phyloP scores from a whole-genome alignment of 2,329 filamentous ascomycete genomes.

The Chrysoporthe austroafricana region DNA sequence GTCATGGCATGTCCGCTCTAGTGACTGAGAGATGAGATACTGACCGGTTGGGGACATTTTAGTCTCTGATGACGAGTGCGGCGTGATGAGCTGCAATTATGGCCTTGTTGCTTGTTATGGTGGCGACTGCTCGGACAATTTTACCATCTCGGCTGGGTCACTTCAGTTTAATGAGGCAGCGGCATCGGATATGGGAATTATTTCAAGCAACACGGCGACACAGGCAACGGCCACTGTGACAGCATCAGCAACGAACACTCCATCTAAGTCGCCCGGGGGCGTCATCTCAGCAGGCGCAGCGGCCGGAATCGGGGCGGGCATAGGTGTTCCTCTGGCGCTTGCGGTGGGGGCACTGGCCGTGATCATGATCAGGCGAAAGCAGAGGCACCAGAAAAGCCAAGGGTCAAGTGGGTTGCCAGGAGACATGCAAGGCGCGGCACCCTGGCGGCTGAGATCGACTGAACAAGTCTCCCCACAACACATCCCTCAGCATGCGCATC shows the following conservation, averaged over 20 bases:
- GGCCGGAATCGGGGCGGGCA: slow-evolving; percentile 13
- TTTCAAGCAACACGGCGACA: neutral
- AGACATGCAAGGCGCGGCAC: neutral
- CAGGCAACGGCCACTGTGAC: slow-evolving; percentile 1
- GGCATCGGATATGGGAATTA: slow-evolving; percentile 1
- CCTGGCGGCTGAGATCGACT: neutral
- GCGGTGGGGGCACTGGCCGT: neutral
- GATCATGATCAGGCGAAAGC: slow-evolving; percentile 4
- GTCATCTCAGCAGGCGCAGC: slow-evolving; percentile 2
- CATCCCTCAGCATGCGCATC: neutral
- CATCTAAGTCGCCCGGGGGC: neutral
- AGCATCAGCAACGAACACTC: neutral
- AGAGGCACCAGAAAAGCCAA: neutral
- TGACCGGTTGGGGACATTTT: neutral
- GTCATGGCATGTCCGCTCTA: neutral
- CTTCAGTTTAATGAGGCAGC: slow-evolving; percentile 12
- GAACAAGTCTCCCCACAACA: neutral
- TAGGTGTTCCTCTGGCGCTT: slow-evolving; percentile 6
- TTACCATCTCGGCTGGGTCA: slow-evolving; percentile 1
- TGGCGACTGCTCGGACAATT: slow-evolving; percentile 2
- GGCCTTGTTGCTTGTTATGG: slow-evolving; percentile 2
- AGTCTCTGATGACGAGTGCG: neutral
- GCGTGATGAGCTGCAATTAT: slow-evolving; percentile 3
- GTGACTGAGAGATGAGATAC: neutral
- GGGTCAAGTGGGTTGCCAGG: neutral